Evolutionary conservation across 768 basidiomycete genomes (phyloP).

Genomic region (Paxillus involutus): DNA sequence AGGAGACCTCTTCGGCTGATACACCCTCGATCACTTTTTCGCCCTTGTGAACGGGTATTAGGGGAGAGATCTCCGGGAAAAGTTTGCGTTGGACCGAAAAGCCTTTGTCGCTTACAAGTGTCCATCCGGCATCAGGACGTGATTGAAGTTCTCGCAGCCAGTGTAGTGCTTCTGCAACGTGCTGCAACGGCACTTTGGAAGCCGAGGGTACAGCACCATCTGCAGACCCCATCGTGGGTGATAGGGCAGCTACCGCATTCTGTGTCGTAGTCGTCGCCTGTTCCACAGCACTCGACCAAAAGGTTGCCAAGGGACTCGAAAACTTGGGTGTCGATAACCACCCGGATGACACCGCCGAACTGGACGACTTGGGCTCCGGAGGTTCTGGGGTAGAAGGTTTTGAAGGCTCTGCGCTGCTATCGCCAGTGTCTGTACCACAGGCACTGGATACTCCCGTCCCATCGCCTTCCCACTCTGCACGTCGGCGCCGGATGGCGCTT

Average conservation of each 20-base stretch:
- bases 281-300: slow-evolving; percentile 74
- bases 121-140: slow-evolving; percentile 67
- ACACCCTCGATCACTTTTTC: slow-evolving; percentile 92
- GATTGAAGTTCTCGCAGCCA: slow-evolving; percentile 77
- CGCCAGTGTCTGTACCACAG: slow-evolving; percentile 13
- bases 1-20: slow-evolving; percentile 86
- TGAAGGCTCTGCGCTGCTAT: slow-evolving; percentile 16
- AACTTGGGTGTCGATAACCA: slow-evolving; percentile 65
- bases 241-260: slow-evolving; percentile 75
- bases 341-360: slow-evolving; percentile 24
- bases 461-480: slow-evolving; percentile 71
- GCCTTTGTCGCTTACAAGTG: slow-evolving; percentile 72
- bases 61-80: slow-evolving; percentile 73
- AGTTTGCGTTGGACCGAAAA: slow-evolving; percentile 73
- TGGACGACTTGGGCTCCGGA: slow-evolving; percentile 11
- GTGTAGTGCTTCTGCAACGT: slow-evolving; percentile 77
- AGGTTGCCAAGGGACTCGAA: slow-evolving; percentile 67
- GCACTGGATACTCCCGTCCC: slow-evolving; percentile 26
- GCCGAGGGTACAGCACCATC: slow-evolving; percentile 47
- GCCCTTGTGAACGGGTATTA: slow-evolving; percentile 83
- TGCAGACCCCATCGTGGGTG: slow-evolving; percentile 47
- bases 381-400: slow-evolving; percentile 22
- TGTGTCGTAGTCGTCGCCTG: slow-evolving; percentile 74
- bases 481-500: slow-evolving; percentile 63
- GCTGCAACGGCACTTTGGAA: slow-evolving; percentile 71